Evolutionary conservation across 2,329 filamentous ascomycete species (phyloP).

Genomic region (Calonectria henricotiae): DNA sequence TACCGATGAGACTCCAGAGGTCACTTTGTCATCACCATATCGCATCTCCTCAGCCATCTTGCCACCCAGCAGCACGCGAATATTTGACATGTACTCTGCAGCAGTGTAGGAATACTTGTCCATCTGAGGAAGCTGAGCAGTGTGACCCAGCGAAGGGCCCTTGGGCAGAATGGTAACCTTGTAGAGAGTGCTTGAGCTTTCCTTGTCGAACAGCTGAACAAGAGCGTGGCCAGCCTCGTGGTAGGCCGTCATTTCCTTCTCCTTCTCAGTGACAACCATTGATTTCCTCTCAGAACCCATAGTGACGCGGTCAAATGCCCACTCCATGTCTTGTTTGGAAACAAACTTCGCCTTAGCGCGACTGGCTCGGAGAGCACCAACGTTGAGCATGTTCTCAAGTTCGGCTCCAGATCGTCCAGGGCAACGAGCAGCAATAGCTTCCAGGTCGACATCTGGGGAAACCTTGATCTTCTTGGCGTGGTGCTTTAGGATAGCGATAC

Average conservation of each 20-base stretch:
- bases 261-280: constrained; percentile 91
- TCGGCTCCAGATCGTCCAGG: constrained; percentile 96
- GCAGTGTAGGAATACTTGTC: constrained; percentile 94
- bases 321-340: constrained; percentile 87
- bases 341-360: constrained; percentile 86
- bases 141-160: constrained; percentile 88
- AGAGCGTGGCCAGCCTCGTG: constrained; percentile 97
- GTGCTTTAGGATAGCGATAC: constrained; percentile 93
- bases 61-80: constrained; percentile 87
- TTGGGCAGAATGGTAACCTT: constrained; percentile 98
- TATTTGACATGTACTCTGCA: constrained; percentile 84
- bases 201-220: constrained; percentile 84
- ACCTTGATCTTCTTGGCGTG: constrained; percentile 94
- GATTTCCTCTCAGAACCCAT: constrained; percentile 96
- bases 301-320: constrained; percentile 98
- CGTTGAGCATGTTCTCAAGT: constrained; percentile 96
- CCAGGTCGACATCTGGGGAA: constrained; percentile 84
- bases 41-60: constrained; percentile 94
- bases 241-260: constrained; percentile 96
- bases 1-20: constrained; percentile 87
- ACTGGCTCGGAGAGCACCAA: constrained; percentile 95
- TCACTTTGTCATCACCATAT: constrained; percentile 92
- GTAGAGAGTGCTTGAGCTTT: constrained; percentile 85
- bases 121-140: constrained; percentile 89
- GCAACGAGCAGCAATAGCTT: constrained; percentile 88